Percentiles rank a stretch among this genome's conserved stretches.
These are phyloP conservation scores for Arthrinium puccinioides DNA, from an alignment of 2,329 filamentous ascomycete genomes.

Conservation along the genomic window DNA sequence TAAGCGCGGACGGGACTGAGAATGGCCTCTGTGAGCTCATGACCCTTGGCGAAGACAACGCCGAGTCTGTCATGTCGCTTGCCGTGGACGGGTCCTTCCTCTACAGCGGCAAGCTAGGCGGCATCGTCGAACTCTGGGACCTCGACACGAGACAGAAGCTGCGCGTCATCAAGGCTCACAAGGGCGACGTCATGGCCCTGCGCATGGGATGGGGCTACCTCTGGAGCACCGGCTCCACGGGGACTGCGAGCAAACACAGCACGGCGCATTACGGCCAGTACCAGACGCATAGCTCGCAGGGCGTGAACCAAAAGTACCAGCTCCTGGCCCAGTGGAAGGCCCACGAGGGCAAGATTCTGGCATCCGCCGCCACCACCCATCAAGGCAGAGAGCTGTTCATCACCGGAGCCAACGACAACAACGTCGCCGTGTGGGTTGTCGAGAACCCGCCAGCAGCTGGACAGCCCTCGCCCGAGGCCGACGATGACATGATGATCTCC, in stretches of 20 bases:
- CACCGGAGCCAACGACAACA: slow-evolving; percentile 88
- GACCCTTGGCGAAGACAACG: slow-evolving; percentile 53
- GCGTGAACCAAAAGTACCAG: slow-evolving; percentile 74
- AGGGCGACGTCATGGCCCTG: slow-evolving; percentile 77
- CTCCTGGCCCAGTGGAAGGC: slow-evolving; percentile 72
- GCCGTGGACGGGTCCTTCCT: slow-evolving; percentile 86
- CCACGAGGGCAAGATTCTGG: slow-evolving; percentile 79
- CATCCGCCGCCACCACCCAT: slow-evolving; percentile 68
- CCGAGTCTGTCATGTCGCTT: slow-evolving; percentile 64
- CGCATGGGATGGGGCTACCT: slow-evolving; percentile 79
- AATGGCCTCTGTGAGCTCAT: slow-evolving; percentile 65
- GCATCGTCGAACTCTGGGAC: slow-evolving; percentile 93
- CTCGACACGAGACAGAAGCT: slow-evolving; percentile 88
- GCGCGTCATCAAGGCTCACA: slow-evolving; percentile 74
- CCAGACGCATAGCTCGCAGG: slow-evolving; percentile 36
- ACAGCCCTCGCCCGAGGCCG: slow-evolving; percentile 24
- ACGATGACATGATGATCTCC: slow-evolving; percentile 54
- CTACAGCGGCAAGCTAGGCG: slow-evolving; percentile 82
- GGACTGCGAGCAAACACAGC: slow-evolving; percentile 69
- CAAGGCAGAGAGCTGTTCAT: slow-evolving; percentile 77
- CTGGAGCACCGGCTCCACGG: slow-evolving; percentile 84
- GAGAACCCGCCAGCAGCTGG: slow-evolving; percentile 32
- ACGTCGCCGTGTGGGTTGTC: slow-evolving; percentile 82
- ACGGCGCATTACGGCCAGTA: slow-evolving; percentile 58
- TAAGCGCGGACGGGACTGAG: slow-evolving; percentile 42